These are phyloP conservation scores for Coprinopsis sp. DNA, from an alignment of 768 basidiomycete genomes.

Conservation along the genomic window DNA sequence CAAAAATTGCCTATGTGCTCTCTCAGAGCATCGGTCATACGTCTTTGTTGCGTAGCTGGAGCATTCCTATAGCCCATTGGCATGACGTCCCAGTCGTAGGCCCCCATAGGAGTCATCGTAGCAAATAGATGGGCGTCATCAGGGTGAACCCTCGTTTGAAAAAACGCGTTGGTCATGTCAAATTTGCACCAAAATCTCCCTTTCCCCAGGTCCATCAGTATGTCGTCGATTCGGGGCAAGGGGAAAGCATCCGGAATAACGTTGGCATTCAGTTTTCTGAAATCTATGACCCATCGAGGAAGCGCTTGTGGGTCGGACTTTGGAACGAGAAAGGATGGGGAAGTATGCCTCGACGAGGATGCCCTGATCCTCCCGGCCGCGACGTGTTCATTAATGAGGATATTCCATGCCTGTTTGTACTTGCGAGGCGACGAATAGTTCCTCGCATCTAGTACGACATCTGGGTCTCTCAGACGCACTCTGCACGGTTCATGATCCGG, in stretches of 20 bases:
- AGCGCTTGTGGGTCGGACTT: conserved; percentile 23
- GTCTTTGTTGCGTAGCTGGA: conserved; percentile 25
- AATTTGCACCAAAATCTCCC: conserved; percentile 28
- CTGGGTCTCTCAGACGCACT: conserved; percentile 25
- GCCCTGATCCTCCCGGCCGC: conserved; percentile 22
- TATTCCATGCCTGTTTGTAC: conserved; percentile 23
- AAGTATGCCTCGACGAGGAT: conserved; percentile 24
- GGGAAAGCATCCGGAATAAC: conserved; percentile 25
- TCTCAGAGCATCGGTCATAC: conserved; percentile 21
- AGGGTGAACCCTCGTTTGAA: conserved; percentile 21
- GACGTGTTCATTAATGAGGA: conserved; percentile 27
- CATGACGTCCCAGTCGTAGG: conserved; percentile 42
- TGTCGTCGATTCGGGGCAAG: conserved; percentile 26
- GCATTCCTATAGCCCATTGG: conserved; percentile 23
- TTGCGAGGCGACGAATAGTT: conserved; percentile 17
- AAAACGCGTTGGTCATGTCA: conserved; percentile 21
- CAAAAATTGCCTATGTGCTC: conserved; percentile 19
- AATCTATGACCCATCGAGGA: conserved; percentile 35
- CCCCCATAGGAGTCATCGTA: conserved; percentile 32
- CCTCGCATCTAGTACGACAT: conserved; percentile 14
- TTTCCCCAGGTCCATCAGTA: conserved; percentile 28
- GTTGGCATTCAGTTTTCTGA: conserved; percentile 26
- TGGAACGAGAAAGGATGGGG: conserved; percentile 34
- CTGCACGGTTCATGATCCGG: conserved; percentile 19
- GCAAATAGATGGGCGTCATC: conserved; percentile 27